A percentile compares a stretch with the other conserved stretches of the same genome.
These are phyloP conservation scores for Globisporangium carolinianum DNA, from an alignment of 352 stramenopile genomes.

Conservation along the genomic window DNA sequence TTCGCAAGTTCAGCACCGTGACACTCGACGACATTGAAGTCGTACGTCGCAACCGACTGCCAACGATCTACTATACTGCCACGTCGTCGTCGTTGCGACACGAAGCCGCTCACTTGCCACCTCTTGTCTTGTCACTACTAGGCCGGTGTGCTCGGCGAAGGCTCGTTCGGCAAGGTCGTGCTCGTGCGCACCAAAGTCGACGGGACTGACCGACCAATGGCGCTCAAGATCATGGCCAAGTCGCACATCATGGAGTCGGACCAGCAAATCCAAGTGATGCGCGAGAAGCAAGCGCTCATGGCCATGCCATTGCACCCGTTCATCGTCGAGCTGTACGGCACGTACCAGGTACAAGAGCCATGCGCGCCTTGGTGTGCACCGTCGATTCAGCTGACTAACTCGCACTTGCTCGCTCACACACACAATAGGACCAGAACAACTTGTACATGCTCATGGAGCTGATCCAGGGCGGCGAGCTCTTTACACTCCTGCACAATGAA, in stretches of 20 bases:
- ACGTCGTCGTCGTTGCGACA: not conserved
- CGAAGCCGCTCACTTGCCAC: not conserved
- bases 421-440: slow-evolving; percentile 72
- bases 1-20: slow-evolving; percentile 44
- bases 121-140: slow-evolving; percentile 5
- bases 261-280: slow-evolving; percentile 90
- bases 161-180: slow-evolving; percentile 95
- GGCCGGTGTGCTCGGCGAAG: slow-evolving; percentile 90
- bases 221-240: slow-evolving; percentile 93
- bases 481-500: slow-evolving; percentile 86
- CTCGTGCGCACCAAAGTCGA: slow-evolving; percentile 76
- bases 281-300: slow-evolving; percentile 88
- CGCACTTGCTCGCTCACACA: slow-evolving; percentile 1
- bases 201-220: slow-evolving; percentile 57
- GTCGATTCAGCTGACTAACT: not conserved
- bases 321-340: slow-evolving; percentile 87
- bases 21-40: slow-evolving; percentile 61
- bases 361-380: no score
- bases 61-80: no score
- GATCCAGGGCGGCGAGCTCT: slow-evolving; percentile 90
- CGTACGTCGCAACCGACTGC: slow-evolving; percentile 16
- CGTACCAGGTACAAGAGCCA: slow-evolving; percentile 55
- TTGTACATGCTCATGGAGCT: slow-evolving; percentile 95
- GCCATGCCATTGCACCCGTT: slow-evolving; percentile 86
- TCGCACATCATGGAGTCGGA: slow-evolving; percentile 90